These are phyloP conservation scores for Canna indica DNA, from an alignment of 176 grass and related monocot genomes.

Conservation along the genomic window DNA sequence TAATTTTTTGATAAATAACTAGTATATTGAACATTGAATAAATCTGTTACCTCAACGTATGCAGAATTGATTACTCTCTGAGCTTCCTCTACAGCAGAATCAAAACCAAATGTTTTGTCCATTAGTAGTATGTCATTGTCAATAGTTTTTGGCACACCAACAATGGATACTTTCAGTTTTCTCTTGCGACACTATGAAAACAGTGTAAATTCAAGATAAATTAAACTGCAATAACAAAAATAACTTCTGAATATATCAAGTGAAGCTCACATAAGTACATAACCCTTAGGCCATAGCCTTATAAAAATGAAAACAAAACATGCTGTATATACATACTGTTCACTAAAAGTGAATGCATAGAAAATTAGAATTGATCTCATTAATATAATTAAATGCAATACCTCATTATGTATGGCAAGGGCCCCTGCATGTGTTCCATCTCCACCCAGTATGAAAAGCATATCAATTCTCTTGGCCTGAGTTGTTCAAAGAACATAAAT, in stretches of 20 bases:
- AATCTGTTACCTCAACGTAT: slow-evolving; percentile 79
- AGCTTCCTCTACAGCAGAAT: slow-evolving; percentile 95
- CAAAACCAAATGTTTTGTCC: slow-evolving; percentile 99
- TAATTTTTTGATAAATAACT: neutral
- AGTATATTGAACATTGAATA: neutral
- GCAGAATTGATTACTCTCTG: slow-evolving; percentile 97
- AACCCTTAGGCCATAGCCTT: no score
- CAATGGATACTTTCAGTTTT: slow-evolving; percentile 82
- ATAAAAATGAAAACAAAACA: no score
- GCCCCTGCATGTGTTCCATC: slow-evolving; percentile 98
- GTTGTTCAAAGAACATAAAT: slow-evolving; percentile 22
- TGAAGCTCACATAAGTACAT: neutral
- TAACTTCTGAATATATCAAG: neutral
- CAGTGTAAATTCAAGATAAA: neutral
- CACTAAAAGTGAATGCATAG: neutral
- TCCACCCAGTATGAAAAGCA: slow-evolving; percentile 94
- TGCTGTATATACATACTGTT: neutral
- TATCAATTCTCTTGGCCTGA: slow-evolving; percentile 85
- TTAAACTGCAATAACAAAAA: neutral
- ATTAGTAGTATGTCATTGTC: slow-evolving; percentile 97
- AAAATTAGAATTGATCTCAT: neutral
- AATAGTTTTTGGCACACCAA: slow-evolving; percentile 89
- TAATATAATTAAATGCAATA: slow-evolving; percentile 7
- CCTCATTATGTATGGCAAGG: slow-evolving; percentile 87
- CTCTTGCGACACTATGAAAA: slow-evolving; percentile 62